phyloP scores from a whole-genome alignment of 2,329 filamentous ascomycete genomes.

The Chrysoporthe austroafricana region DNA sequence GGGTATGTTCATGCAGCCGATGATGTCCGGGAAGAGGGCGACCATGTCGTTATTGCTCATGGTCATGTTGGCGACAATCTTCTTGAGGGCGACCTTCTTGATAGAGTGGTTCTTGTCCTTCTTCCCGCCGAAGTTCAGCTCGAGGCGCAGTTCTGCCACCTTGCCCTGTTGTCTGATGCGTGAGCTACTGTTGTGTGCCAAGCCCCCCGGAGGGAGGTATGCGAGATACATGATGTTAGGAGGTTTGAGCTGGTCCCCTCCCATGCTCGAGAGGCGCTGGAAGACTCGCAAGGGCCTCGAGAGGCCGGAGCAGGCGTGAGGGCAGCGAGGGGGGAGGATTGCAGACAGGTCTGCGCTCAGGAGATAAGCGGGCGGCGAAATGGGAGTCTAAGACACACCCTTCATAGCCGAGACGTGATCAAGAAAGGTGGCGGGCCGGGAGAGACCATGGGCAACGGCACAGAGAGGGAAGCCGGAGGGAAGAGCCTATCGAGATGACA shows the following conservation, averaged over 20 bases:
- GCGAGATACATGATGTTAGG: constrained; percentile 55
- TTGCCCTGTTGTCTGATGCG: constrained; percentile 83
- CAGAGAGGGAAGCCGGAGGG: constrained; percentile 10
- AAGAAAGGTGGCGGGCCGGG: constrained; percentile 5
- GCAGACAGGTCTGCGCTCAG: constrained; percentile 9
- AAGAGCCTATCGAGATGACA: constrained; percentile 8
- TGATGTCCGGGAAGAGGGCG: constrained; percentile 91
- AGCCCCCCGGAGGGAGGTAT: constrained; percentile 52
- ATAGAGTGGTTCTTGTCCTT: constrained; percentile 96
- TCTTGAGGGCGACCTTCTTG: constrained; percentile 98
- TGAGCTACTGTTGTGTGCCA: constrained; percentile 41
- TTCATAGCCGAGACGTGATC: constrained; percentile 21
- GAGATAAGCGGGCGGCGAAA: constrained; percentile 15
- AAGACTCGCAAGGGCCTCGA: constrained; percentile 1
- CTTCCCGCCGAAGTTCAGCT: constrained; percentile 91
- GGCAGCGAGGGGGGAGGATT: constrained; percentile 17
- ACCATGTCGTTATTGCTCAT: constrained; percentile 99
- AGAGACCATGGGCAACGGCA: constrained; percentile 10
- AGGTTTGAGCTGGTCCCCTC: neutral
- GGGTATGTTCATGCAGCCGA: constrained; percentile 91
- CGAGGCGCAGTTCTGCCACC: constrained; percentile 92
- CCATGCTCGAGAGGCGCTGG: constrained; percentile 12
- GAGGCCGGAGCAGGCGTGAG: constrained; percentile 9
- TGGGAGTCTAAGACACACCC: constrained; percentile 29
- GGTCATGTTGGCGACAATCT: constrained; percentile 99